Evolutionary conservation across 306 rosid species (phyloP), one percentile per base, ranked within the genome.

Genomic region (Alnus rubra): DNA sequence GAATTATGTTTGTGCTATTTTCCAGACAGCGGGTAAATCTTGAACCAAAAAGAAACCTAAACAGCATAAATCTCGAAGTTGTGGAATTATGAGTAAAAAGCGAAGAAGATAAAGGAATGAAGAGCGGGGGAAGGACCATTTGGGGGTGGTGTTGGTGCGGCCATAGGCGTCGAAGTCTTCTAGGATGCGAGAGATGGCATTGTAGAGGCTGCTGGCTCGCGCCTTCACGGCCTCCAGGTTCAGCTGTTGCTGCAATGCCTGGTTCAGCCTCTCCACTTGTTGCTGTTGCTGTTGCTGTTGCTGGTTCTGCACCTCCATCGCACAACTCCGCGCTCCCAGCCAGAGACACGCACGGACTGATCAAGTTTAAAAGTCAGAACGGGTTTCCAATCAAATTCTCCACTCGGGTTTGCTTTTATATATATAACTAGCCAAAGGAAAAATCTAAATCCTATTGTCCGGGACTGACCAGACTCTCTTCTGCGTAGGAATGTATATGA

Each of bases 221-320:
- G 84, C 90, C 89, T 91, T 92, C 23, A 92, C 88, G 50, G 94
- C 86, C 49, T 91, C 92, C 28, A 91, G 88, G 89, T 92, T 91
- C 63, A 95, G 88, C 82, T 95, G 98, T 54, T 90, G 95, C 82
- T 86, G 92, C 69, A 95, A 88, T 44, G 94, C 97, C 77, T 85
- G 94, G 85, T 94, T 92, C 53, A 95, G 82, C 85, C 87, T 83
- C 84, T 94, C 97, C 51, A 70, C 87, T 9, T 18, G 76, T 23
- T 72, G 88, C 37, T 49, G 86, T 4, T 69, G 86, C 33, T 71
- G 83, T 1, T 45, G 76, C 15, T 70, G 82, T 19, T 78, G 88
- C 2, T 51, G 78, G 33, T 9, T 80, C 69, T 80, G 90, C 52
- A 74, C 45, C 63, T 87, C 93, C 96, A 91, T 85, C 73, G 79